A percentile compares a stretch with the other conserved stretches of the same genome.
phyloP scores from a whole-genome alignment of 2,329 filamentous ascomycete species.

The Claviceps monticola region DNA sequence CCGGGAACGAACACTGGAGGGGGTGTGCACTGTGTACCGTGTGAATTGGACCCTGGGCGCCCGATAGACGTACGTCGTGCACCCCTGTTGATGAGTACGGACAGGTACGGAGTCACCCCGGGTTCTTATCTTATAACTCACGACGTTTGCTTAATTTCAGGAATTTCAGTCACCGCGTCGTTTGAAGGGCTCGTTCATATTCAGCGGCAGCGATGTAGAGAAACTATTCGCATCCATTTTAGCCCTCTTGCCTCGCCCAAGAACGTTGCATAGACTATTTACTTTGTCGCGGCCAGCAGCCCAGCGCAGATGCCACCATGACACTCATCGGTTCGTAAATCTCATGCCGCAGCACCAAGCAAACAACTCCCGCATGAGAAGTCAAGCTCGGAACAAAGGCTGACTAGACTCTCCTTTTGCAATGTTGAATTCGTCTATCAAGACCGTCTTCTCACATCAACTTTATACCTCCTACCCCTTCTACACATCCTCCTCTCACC shows the following conservation, averaged over 20 bases:
- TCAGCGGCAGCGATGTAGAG: no score
- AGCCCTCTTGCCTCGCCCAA: no score
- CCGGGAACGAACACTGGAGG: conserved; percentile 9
- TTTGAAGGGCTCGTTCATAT: no score
- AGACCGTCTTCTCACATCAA: conserved; percentile 14
- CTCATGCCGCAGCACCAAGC: not conserved
- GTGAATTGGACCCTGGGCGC: not conserved
- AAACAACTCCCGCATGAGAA: not conserved
- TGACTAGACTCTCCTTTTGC: not conserved
- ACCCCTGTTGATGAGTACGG: not conserved
- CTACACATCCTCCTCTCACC: conserved; percentile 63
- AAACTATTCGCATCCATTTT: no score
- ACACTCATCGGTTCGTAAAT: conserved; percentile 9
- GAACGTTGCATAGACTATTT: no score
- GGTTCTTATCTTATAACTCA: no score
- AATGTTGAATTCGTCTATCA: no score
- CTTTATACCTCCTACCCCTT: conserved; percentile 43
- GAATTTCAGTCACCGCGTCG: no score
- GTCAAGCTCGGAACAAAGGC: not conserved
- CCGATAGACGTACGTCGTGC: not conserved
- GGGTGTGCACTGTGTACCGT: no score
- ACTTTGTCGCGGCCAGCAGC: not conserved
- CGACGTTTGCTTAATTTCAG: no score
- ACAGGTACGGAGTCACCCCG: no score
- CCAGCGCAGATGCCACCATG: conserved; percentile 7